Base-by-base conservation (phyloP, 352 stramenopile species). In the Phytopythium ostracodes region DNA sequence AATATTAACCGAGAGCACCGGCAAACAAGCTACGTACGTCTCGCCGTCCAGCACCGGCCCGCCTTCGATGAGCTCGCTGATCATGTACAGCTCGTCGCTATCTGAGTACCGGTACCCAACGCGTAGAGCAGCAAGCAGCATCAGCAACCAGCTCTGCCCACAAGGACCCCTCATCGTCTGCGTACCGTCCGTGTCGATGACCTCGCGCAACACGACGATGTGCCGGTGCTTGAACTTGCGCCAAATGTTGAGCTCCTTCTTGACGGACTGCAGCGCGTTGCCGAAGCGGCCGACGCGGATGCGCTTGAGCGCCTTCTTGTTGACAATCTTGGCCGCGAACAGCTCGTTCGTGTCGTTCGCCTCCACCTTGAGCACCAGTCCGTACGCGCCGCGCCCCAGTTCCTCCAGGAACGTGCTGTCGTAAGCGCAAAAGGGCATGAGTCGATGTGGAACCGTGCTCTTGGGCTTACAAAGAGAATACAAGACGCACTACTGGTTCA, bases 171-270 rank as follows among this genome's bases (percentile, higher is more conserved):
- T n/a, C n/a, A 36, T 52, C 15, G n/a, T 10, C 4, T 22, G 44
- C 75, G n/a, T 44, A 91, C 85, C 77, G 38, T 91, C 81, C 14
- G 76, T 93, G 67, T 99, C 95, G 63, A 99, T 98, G n/a, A 99
- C 94, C 79, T 99, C 96, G 27, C 88, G 84, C 17, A 99, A 70
- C 24, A 87, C 62, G 4, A 99, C 93, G 14, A 98, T 82, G 70
- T 99, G 97, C 0, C 94, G 91, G 78, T 99, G 96, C 47, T 90
- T 89, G 56, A 99, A 87, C 44, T 94, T 94, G 72, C 98, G 98
- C 96, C 98, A 99, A 15, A 98, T 94, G n/a, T 79, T 89, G 65
- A 99, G 95, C 59, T 99, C 96, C 56, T 92, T 94, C 75, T 98
- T 96, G 22, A 91, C 73, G 11, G 64, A 81, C 56, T 94, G 83